Base-by-base conservation (phyloP, 148 eudicot genomes). In the Talinum fruticosum region DNA sequence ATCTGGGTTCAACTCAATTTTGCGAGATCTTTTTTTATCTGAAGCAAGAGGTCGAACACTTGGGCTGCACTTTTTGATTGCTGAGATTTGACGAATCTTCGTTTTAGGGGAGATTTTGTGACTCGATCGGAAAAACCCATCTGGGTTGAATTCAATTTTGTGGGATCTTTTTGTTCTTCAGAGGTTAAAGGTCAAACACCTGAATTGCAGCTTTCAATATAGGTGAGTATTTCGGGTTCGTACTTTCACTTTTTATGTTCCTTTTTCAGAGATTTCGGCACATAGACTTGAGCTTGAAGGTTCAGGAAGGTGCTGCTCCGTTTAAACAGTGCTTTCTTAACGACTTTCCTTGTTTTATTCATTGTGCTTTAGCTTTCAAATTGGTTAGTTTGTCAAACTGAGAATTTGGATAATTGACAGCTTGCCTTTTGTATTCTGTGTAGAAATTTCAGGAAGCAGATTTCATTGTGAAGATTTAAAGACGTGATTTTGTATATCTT, bases 281-380 rank as follows among this genome's bases (percentile, higher is more conserved):
- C 49, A n/a, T 78, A 26, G 47, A 44, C 86, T 86, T 86, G 77
- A 84, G 82, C 83, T 83, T 87, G 41, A 86, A 84, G 86, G 36
- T 83, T 84, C 75, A 62, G 73, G 53, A 30, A 71, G 73, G 33
- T 49, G 57, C 26, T 73, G 10, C 66, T 69, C 33, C 34, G 30
- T 44, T 30, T 45, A 2, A 76, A 26, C 71, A 29, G 54, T 77
- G 68, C 32, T 69, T 66, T 70, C 79, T n/a, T 82, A 82, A 82
- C 77, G 76, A 78, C 76, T 74, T 78, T 74, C 38, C 47, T 23
- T 62, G 57, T 49, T 59, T 44, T 74, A 15, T 29, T 16, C 68
- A 28, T 44, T 10, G 28, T 14, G 66, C 51, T 47, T 35, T 69
- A 72, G 72, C 35, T 47, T 75, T 62, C 28, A 10, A 49, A 37